Base-by-base conservation (phyloP, 1,284 basidiomycete genomes). In the Boletus hoseneyae region DNA sequence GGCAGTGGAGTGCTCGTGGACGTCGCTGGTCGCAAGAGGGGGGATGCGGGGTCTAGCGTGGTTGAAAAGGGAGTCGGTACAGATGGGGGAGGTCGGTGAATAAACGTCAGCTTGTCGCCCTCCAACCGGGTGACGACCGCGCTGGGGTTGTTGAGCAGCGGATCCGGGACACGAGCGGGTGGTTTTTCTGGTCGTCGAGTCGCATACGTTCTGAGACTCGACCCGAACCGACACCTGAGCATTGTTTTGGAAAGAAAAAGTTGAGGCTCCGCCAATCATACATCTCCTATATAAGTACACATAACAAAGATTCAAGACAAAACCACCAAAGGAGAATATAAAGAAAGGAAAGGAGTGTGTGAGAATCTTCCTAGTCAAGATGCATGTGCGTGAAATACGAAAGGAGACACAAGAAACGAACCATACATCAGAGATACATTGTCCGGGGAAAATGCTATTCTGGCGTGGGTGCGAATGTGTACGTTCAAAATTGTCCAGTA, bases 71-170 rank as follows among this genome's bases (percentile, higher is more conserved):
- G 86, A 13, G 86, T 76, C 5, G 85, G 82, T 9, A 80, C 76
- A 3, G 83, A 80, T 0, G 87, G 85, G 0, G 87, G 88, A 23
- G 85, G 85, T 38, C 88, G 82, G 64, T 87, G 85, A 53, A 90
- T 82, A 64, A 90, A 90, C 1, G 85, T 87, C 48, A 87, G 65
- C 53, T 74, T 70, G 48, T 77, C 75, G 51, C 80, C 80, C 4
- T 75, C 67, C 37, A 88, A 69, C 10, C 73, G 55, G n/a, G 78
- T 78, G 56, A 83, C 77, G 30, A 70, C 68, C 32, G 81, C 82
- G 39, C 77, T 73, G 15, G 81, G 75, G 53, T 76, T 79, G 66
- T 77, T 77, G 42, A 69, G 53, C 41, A 90, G 73, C 13, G 88
- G 87, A 62, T 90, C 86, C 12, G 78, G 76, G 19, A 78, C 73